Base-by-base conservation (phyloP, 2,329 filamentous ascomycete species). In the Tolypocladium tropicale region DNA sequence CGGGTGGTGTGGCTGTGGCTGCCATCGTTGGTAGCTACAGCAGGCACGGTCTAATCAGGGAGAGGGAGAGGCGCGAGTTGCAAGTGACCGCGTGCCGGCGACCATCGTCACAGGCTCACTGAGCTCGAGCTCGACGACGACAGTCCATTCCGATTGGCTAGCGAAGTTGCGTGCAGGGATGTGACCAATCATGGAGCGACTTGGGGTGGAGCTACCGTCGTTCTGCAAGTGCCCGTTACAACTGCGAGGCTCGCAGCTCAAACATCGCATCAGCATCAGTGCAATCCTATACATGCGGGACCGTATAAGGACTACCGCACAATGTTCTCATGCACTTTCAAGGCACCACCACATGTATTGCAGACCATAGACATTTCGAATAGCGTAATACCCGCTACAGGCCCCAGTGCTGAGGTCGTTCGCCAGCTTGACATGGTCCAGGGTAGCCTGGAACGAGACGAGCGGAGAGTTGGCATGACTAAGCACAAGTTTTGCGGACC, bases 401-500 rank as follows among this genome's bases (percentile, higher is more conserved):
- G n/a, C n/a, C n/a, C n/a, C n/a, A n/a, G n/a, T n/a, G n/a, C n/a
- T n/a, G n/a, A n/a, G n/a, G n/a, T n/a, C n/a, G n/a, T n/a, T n/a
- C n/a, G n/a, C n/a, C n/a, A n/a, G n/a, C n/a, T 46, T 25, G 43
- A 14, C 1, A 6, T 18, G 18, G 18, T 54, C 18, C 5, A 53
- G 52, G 52, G 58, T 61, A 58, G 46, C 10, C 9, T 3, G 23
- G 14, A 10, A 16, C 7, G 23, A 23, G 9, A 18, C n/a, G 6
- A 4, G n/a, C n/a, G n/a, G n/a, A n/a, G n/a, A 9, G 59, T 57
- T 56, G 57, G 57, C 58, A 57, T 64, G 63, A 60, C 59, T 62
- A 41, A 63, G 52, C 4, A 55, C 60, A 14, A 69, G 66, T 52
- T 53, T 32, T 33, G 37, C 18, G 52, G 36, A 53, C 34, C 53